Conservation (phyloP, 2,329 filamentous ascomycete species). For the Colletotrichum camelliae region DNA sequence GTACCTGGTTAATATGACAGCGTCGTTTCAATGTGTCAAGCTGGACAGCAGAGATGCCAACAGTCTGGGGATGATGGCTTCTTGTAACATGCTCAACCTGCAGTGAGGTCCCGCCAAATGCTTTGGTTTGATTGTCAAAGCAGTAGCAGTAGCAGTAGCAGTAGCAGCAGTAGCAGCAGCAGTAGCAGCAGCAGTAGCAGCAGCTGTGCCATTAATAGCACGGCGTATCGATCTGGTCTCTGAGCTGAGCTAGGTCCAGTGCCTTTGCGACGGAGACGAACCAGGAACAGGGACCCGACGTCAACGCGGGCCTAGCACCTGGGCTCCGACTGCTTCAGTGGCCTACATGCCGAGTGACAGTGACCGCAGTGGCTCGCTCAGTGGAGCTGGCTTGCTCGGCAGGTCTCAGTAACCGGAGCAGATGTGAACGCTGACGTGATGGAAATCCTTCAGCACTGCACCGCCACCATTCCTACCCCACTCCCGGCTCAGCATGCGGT, state of each 20-base stretch:
- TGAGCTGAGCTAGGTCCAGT: background rate
- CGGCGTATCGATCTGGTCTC: constrained; percentile 2
- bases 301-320: background rate
- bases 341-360: background rate
- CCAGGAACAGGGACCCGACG: background rate
- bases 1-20: accelerated
- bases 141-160: background rate
- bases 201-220: constrained; percentile 3
- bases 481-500: background rate
- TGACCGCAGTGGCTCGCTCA: background rate
- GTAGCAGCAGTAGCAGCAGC: background rate
- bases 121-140: background rate
- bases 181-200: background rate
- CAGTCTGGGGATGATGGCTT: background rate
- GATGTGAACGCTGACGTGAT: background rate
- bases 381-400: background rate
- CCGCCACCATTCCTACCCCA: constrained; percentile 20
- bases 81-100: background rate
- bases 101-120: background rate
- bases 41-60: background rate
- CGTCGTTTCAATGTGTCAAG: background rate
- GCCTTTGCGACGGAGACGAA: background rate
- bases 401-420: background rate
- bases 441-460: constrained; percentile 10
- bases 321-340: background rate